Evolutionary conservation across 768 basidiomycete genomes (phyloP), one percentile per base, ranked within the genome.

Genomic region (Tremella mesenterica): DNA sequence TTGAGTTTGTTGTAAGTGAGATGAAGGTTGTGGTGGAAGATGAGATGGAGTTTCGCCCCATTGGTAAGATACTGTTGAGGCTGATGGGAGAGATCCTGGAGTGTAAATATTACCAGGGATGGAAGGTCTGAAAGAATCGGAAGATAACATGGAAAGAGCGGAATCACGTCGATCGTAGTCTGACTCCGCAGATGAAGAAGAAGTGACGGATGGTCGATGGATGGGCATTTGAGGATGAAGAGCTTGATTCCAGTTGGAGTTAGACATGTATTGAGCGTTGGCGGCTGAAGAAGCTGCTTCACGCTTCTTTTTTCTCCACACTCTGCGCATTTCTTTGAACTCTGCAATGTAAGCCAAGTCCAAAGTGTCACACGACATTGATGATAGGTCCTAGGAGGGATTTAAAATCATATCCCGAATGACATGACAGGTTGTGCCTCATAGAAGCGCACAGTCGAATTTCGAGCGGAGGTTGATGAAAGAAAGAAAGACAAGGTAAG

Each of bases 311-410:
- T 88, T 88, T 36, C 91, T 83, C 91, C 93, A 95, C 63, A 86
- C 85, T 73, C 92, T 96, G 52, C 93, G 84, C 64, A 96, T 82
- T 69, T 97, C 93, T 69, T 93, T 96, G 79, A 97, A 99, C 77
- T 97, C 93, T 96, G 75, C 43, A 59, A 53, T 44, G 53, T 57
- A 53, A 33, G 51, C 54, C 29, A 55, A 29, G 10, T 26, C 27
- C 20, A 20, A 33, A n/a, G n/a, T n/a, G n/a, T n/a, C n/a, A n/a
- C n/a, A n/a, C n/a, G n/a, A n/a, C n/a, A 10, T 50, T 3, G 38
- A 26, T 30, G 14, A 54, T 29, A 50, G 51, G 39, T 38, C 41
- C 36, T 50, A 45, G 28, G 57, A 41, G 52, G 53, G 45, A 50
- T 48, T 56, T n/a, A n/a, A n/a, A n/a, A n/a, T n/a, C n/a, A n/a